phyloP scores from a whole-genome alignment of 768 basidiomycete genomes.

The Termitomyces sp. region DNA sequence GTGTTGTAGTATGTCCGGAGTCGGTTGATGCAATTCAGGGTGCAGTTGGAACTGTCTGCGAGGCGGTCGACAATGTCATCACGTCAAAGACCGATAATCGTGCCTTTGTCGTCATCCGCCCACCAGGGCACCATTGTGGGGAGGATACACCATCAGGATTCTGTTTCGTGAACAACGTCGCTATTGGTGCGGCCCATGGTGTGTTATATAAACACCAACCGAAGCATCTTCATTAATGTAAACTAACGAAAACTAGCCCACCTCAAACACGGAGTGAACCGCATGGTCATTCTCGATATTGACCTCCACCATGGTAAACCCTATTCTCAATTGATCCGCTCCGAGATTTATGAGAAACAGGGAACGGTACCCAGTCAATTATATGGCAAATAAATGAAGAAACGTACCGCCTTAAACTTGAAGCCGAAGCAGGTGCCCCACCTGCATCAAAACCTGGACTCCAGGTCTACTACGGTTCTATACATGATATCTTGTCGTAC shows the following conservation, averaged over 20 bases:
- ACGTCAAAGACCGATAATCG: conserved; percentile 9
- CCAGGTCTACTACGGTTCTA: conserved; percentile 80
- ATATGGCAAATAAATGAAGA: conserved; percentile 91
- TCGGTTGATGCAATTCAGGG: conserved; percentile 78
- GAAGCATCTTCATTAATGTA: too few relatives aligned
- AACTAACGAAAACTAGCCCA: conserved; percentile 50
- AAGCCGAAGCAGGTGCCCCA: conserved; percentile 36
- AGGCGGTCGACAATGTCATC: conserved; percentile 76
- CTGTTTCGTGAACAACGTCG: conserved; percentile 94
- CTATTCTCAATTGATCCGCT: background rate
- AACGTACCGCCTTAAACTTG: conserved; percentile 63
- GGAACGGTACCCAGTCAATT: conserved; percentile 93
- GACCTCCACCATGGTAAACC: conserved; percentile 79
- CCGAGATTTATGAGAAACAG: conserved; percentile 26
- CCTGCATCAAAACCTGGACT: conserved; percentile 35
- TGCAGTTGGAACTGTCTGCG: conserved; percentile 77
- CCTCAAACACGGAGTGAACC: conserved; percentile 68
- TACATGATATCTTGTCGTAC: conserved; percentile 92
- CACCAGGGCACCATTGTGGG: conserved; percentile 93
- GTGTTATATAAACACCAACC: conserved; percentile 7
- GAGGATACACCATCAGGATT: conserved; percentile 89
- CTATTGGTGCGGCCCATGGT: conserved; percentile 90
- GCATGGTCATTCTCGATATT: conserved; percentile 86
- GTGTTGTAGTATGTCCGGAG: conserved; percentile 60
- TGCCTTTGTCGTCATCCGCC: conserved; percentile 75